Base-by-base conservation (phyloP, 768 basidiomycete species). In the Xerocomellus chrysenteron region DNA sequence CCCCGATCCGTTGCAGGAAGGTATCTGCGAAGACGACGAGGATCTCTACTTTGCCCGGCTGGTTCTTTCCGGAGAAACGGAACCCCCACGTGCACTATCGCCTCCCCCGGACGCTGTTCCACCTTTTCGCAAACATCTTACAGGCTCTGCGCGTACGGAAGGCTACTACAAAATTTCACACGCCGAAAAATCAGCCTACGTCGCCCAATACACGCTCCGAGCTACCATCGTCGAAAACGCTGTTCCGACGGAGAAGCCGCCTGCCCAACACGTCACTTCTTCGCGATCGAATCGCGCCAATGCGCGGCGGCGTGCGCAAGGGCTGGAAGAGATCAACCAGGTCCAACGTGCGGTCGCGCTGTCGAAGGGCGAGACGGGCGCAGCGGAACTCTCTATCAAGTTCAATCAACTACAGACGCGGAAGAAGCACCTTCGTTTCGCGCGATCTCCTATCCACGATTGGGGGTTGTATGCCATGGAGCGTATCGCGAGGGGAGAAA, bases 381-480 rank as follows among this genome's bases (percentile, higher is more conserved):
- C 86, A 24, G 83, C 78, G 50, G 83, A 92, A 69, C 71, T 90
- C 42, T 79, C 77, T n/a, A 90, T 97, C 80, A 96, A 97, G 78
- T 98, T 98, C 79, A 98, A 98, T 72, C 97, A 98, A 76, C 82
- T 99, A 24, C 92, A 97, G 73, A 94, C 95, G 36, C 78, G 97
- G 60, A 98, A 98, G 85, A 99, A 99, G 76, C 94, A 96, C 65
- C 82, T 99, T 36, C 87, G 93, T 35, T 99, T 99, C 66, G 90
- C 93, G 5, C 80, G 94, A 41, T 94, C 92, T 26, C 94, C 94
- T 17, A 99, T 99, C 56, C 96, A 99, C 68, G 95, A 96, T 65
- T 99, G 96, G 91, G 97, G 97, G 5, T 70, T 99, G 67, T 99
- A 98, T 70, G 95, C 97, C 32, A 91, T 97, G 90, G 97, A 99